Evolutionary conservation across 345 rosid genomes (phyloP).

Genomic region (Firmiana major): DNA sequence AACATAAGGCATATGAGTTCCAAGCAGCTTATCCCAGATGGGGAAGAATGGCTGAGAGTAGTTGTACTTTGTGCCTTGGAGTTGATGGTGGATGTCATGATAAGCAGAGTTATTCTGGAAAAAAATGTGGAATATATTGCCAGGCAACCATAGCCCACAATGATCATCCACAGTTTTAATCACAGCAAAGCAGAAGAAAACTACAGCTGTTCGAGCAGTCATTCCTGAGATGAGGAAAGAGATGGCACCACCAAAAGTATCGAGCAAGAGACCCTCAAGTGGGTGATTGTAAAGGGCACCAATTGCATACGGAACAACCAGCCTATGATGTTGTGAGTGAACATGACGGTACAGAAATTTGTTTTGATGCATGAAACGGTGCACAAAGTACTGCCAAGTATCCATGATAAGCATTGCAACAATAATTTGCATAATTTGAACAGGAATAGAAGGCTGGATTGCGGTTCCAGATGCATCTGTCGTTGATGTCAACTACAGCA

Average conservation of each 20-base stretch:
- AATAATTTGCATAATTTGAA: conserved; percentile 50
- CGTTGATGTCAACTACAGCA: conserved; percentile 45
- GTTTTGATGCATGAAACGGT: conserved; percentile 71
- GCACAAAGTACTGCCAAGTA: conserved; percentile 70
- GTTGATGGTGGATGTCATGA: conserved; percentile 74
- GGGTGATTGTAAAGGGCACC: conserved; percentile 76
- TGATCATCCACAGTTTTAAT: conserved; percentile 68
- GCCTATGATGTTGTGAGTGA: conserved; percentile 69
- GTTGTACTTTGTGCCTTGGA: conserved; percentile 63
- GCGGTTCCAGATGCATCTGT: conserved; percentile 37
- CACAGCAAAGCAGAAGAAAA: conserved; percentile 65
- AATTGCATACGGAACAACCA: conserved; percentile 64
- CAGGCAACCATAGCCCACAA: conserved; percentile 67
- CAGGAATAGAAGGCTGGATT: conserved; percentile 43
- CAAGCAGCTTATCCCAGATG: conserved; percentile 65
- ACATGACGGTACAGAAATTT: conserved; percentile 58
- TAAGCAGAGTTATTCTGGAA: conserved; percentile 64
- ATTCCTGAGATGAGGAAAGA: conserved; percentile 68
- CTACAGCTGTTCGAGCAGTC: conserved; percentile 63
- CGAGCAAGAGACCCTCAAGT: conserved; percentile 63
- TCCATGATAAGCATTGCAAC: conserved; percentile 66
- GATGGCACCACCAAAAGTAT: conserved; percentile 64
- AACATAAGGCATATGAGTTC: conserved; percentile 60
- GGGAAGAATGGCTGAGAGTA: conserved; percentile 82
- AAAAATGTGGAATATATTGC: conserved; percentile 56